Evolutionary conservation across 495 filamentous ascomycete genomes (phyloP), one percentile per base, ranked within the genome.

Genomic region (Talaromyces nanjingensis): DNA sequence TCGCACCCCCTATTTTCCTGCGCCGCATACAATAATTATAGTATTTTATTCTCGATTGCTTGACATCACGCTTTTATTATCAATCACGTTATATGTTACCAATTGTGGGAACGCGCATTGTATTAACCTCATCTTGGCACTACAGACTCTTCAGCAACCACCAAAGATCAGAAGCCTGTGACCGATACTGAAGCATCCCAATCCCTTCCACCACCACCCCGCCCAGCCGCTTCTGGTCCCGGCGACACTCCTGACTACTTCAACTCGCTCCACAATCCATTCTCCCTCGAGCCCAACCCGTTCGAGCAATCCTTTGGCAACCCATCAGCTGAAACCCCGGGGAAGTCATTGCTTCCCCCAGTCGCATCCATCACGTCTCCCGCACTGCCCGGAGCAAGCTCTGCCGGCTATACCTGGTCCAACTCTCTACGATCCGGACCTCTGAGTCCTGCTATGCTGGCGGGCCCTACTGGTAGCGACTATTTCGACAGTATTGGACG

Each of bases 361-460:
- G 92, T 98, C 66, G 91, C 94, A 20, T 84, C 91, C 37, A 83
- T 98, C 67, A 93, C 96, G 12, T 98, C 96, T 12, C 96, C 94
- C 54, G 91, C 93, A 16, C 73, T 92, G 31, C 89, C 90, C 59
- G 89, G 91, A 56, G 80, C 85, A 73, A 83, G 85, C 69, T 81
- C 80, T 33, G 86, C 84, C 29, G 80, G 79, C 33, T 91, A 89
- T 69, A 86, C 86, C 76, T 98, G 94, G 93, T 79, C 84, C 54
- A 88, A 92, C 70, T 96, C 91, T 24, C 80, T 98, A 67, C 87
- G 94, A 59, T 91, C 92, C 58, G 94, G 94, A 65, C 94, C 96
- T 25, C 74, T 98, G 69, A 98, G 94, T 73, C 94, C 94, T 76
- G 94, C 94, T 63, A 98, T 98, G 94, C 87, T 98, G 22, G 89